Percentiles rank a stretch among this genome's conserved stretches.
phyloP scores from a whole-genome alignment of 306 rosid genomes.

The Glycine latifolia region DNA sequence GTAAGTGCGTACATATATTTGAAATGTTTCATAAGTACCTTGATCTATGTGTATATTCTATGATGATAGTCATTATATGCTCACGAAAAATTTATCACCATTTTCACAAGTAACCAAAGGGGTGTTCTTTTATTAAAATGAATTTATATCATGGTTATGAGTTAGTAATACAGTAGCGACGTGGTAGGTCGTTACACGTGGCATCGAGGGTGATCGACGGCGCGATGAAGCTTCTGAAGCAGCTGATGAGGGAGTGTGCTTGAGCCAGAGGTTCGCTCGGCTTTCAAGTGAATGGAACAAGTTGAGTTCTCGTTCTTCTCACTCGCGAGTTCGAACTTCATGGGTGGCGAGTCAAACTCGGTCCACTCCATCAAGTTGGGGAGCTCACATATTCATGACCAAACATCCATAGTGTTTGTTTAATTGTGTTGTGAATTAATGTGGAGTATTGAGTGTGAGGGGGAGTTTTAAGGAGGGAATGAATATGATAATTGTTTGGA shows the following conservation, averaged over 20 bases:
- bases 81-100: no score
- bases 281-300: conserved; percentile 65
- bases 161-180: no score
- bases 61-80: no score
- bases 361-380: conserved; percentile 65
- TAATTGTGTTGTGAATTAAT: neutral
- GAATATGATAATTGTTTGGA: conserved; percentile 15
- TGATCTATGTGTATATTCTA: no score
- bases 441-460: conserved; percentile 8
- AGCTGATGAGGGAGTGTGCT: conserved; percentile 66
- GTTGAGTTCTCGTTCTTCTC: conserved; percentile 27
- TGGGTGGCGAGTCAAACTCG: conserved; percentile 54
- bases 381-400: conserved; percentile 90
- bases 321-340: conserved; percentile 63
- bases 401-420: conserved; percentile 62
- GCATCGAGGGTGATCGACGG: conserved; percentile 92
- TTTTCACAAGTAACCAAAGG: no score
- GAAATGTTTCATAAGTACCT: no score
- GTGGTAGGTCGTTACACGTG: no score
- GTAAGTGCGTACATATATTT: no score
- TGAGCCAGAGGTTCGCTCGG: conserved; percentile 61
- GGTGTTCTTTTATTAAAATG: no score
- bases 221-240: conserved; percentile 82
- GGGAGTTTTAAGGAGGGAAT: conserved; percentile 37
- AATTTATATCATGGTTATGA: no score